Base-by-base conservation (phyloP, 129 eudicot species). In the Tanacetum coccineum region DNA sequence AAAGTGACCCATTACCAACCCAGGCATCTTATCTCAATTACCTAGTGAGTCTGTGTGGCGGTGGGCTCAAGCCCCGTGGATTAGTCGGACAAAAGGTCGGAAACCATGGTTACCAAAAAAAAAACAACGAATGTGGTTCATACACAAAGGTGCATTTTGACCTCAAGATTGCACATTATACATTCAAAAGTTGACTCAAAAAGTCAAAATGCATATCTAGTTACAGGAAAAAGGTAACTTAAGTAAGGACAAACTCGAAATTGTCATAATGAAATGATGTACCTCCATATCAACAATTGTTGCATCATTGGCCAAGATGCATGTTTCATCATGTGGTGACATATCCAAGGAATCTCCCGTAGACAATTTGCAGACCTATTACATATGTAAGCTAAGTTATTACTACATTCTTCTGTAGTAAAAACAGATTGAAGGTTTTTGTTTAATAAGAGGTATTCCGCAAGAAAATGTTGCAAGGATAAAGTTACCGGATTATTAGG, bases 281-380 rank as follows among this genome's bases (percentile, higher is more conserved):
- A 93, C 99, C 95, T 94, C 99, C 99, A 94, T 94, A 68, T 94
- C 97, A 62, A 89, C 92, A 71, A 89, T 52, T 55, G 93, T 81
- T 59, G 99, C 99, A 52, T 87, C 97, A 74, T 94, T 89, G 42
- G 95, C 95, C 64, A 77, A 54, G 21, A 94, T 84, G 61, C 82
- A 67, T 52, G 71, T 81, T 81, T 87, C 97, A 87, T 94, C 99
- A 6, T 79, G 83, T 56, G 95, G 88, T 59, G 72, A 74, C 93
- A 87, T 89, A 57, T 94, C 99, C 46, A 94, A 68, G 14, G 99
- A 94, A 75, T 87, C 97, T 19, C 99, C 99, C 1, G 97, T 94
- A 20, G 97, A 87, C 70, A 94, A 55, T 52, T 83, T 94, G 30
- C 95, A 90, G 65, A 71, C 89, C 99, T 93, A 76, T 32, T 25